Percentiles rank a stretch among this genome's conserved stretches.
Evolutionary conservation across 192 early-diverging fungal genomes (phyloP).

Genomic region (Chytriomyces sp.): DNA sequence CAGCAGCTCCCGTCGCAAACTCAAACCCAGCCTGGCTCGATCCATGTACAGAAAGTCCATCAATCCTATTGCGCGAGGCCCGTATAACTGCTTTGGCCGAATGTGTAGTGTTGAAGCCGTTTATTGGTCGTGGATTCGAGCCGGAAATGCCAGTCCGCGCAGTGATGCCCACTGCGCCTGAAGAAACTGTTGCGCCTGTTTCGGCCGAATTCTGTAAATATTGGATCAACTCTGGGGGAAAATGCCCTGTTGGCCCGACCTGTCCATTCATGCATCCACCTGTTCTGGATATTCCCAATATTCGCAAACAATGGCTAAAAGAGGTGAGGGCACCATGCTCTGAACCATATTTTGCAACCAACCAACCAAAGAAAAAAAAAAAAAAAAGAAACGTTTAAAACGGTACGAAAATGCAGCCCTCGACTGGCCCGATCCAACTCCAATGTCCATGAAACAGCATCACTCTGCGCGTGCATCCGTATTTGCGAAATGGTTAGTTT

Average conservation of each 20-base stretch:
- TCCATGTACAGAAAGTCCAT: background rate
- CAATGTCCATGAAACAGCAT: conserved; percentile 52
- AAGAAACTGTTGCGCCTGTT: background rate
- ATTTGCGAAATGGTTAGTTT: conserved; percentile 61
- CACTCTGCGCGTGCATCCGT: conserved; percentile 55
- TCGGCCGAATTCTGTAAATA: conserved; percentile 37
- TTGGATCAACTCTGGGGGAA: conserved; percentile 38
- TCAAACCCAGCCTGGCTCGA: background rate
- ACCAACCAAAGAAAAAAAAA: too few species aligned
- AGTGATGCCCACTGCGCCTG: background rate
- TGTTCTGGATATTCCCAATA: conserved; percentile 32
- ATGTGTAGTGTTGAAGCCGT: background rate
- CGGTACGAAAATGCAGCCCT: conserved; percentile 42
- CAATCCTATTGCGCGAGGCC: conserved; percentile 1
- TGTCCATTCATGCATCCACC: conserved; percentile 45
- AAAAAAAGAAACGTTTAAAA: background rate
- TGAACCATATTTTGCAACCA: too few species aligned
- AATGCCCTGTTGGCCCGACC: conserved; percentile 13
- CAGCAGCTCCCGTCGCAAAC: too few species aligned
- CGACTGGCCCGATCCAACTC: conserved; percentile 43
- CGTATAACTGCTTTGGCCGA: background rate
- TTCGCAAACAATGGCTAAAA: conserved; percentile 41
- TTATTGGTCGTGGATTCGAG: conserved; percentile 25
- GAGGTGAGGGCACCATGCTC: conserved; percentile 32
- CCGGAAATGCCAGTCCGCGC: conserved; percentile 14